Evolutionary conservation across 2,329 filamentous ascomycete genomes (phyloP), one percentile per base, ranked within the genome.

Genomic region (Aspergillus versicolor): DNA sequence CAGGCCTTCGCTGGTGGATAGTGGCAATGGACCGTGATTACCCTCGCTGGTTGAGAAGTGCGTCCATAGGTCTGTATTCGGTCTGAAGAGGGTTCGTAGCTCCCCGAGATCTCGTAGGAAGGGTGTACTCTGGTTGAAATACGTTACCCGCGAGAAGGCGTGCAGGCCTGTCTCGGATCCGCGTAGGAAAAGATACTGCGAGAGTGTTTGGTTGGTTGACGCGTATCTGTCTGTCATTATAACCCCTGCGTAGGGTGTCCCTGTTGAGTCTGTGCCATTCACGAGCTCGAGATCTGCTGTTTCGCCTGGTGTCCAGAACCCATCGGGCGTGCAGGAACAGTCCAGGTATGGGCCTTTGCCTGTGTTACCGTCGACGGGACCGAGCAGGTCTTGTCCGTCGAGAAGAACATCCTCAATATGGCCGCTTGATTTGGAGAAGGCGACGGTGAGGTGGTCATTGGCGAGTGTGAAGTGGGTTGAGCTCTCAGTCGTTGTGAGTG

Each of bases 121-220:
- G 0, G 83, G 83, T 1, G 73, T 80, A 0, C 78, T 80, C 54
- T 79, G 76, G 65, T 86, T 87, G 67, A 83, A 74, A 61, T 88
- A 88, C 1, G 79, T 77, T 8, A 85, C 69, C 17, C 84, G 79
- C 55, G 79, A 82, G 68, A 87, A 88, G 0, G 79, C 81, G 64
- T 88, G 84, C 38, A 87, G 68, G 0, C 85, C 85, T 0, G 85
- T 87, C 67, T 88, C 85, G 1, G 81, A 81, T 43, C 86, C 84
- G 11, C 82, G 75, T 3, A 88, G 71, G 63, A 88, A 88, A 81
- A 83, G 87, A 67, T 87, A 88, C 65, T 87, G 84, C 63, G 87
- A 80, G 12, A 88, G 73, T 4, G 81, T 65, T 65, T 87, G 84
- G 3, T 84, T 83, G 0, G 84, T 86, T 0, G 77, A 73, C 0